phyloP scores from a whole-genome alignment of 495 filamentous ascomycete species.

The Xylaria castorea region DNA sequence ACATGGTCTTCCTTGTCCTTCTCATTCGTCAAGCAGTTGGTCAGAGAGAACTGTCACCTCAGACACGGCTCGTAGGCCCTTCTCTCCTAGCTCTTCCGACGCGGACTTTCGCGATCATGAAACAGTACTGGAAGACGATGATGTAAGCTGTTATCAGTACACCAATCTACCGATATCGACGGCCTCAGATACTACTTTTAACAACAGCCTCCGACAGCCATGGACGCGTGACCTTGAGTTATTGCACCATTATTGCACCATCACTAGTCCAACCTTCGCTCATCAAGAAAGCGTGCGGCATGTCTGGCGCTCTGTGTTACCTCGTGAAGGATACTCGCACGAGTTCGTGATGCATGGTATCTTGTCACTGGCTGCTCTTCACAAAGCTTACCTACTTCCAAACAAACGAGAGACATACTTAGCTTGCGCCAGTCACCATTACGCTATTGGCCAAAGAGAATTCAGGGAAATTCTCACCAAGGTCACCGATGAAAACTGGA shows the following conservation, averaged over 20 bases:
- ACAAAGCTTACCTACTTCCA: conserved; percentile 30
- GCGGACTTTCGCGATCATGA: neutral
- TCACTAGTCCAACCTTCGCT: conserved; percentile 33
- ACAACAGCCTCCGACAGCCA: neutral
- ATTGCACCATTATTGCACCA: conserved; percentile 34
- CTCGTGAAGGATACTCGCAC: conserved; percentile 52
- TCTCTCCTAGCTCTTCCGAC: neutral
- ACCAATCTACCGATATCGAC: neutral
- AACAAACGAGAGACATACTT: neutral
- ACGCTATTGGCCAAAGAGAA: neutral
- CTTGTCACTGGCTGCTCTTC: conserved; percentile 55
- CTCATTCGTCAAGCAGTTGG: neutral
- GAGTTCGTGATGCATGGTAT: conserved; percentile 59
- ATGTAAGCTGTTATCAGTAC: neutral
- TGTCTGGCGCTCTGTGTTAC: conserved; percentile 44
- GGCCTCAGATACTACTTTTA: neutral
- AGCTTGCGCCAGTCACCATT: neutral
- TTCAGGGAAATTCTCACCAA: neutral
- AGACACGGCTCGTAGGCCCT: neutral
- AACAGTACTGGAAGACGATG: neutral
- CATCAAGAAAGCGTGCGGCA: conserved; percentile 33
- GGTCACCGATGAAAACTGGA: conserved; percentile 1
- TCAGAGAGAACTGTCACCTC: neutral
- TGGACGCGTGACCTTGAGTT: conserved; percentile 31
- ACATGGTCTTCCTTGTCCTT: neutral